Conservation (phyloP, 208 protist species). For the Trypanosoma theileri region DNA sequence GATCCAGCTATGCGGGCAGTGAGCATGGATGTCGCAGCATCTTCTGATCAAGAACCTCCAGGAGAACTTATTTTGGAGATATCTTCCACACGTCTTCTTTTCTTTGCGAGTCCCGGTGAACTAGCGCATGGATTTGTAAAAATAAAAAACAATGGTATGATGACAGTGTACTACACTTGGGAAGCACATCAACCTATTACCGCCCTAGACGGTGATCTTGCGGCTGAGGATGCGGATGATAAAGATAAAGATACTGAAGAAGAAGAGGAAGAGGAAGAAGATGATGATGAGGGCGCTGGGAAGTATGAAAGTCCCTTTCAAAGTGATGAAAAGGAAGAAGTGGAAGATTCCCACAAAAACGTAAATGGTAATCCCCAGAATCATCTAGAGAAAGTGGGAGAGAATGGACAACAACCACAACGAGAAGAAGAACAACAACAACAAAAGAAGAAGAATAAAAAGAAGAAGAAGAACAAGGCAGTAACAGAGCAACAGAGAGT, state of each 20-base stretch:
- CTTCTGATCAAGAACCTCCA: neutral
- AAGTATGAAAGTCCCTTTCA: neutral
- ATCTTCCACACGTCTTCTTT: conserved; percentile 57
- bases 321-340: neutral
- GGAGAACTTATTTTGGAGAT: conserved; percentile 45
- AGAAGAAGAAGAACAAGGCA: neutral
- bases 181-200: conserved; percentile 27
- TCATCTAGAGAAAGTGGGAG: no score
- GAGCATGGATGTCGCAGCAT: neutral
- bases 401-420: no score
- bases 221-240: neutral
- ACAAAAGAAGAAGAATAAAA: neutral
- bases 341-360: neutral
- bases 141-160: conserved; percentile 64
- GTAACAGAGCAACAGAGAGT: neutral
- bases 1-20: neutral
- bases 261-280: conserved; percentile 1
- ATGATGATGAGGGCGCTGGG: neutral
- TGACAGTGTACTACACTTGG: conserved; percentile 86
- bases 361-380: no score
- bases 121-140: conserved; percentile 53
- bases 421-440: no score
- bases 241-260: neutral
- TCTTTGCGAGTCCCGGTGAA: conserved; percentile 47
- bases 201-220: conserved; percentile 7